Base-by-base conservation (phyloP, 495 filamentous ascomycete genomes). In the Pseudotulostoma volvatum region DNA sequence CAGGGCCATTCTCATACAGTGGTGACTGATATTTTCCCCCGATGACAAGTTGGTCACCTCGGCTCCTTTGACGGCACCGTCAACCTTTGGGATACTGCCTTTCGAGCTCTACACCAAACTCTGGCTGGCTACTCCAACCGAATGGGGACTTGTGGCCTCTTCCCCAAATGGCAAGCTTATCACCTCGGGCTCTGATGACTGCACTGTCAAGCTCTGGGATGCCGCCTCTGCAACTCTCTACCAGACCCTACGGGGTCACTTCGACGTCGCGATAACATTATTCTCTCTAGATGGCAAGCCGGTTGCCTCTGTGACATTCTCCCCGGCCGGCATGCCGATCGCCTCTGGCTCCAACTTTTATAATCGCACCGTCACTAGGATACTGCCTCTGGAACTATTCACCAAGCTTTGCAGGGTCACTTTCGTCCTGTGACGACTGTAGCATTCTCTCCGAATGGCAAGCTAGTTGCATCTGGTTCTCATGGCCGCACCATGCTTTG, bases 11-110 rank as follows among this genome's bases (percentile, higher is more conserved):
- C n/a, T 11, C 52, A 57, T 39, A 40, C 37, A 9, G 40, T 25
- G 18, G 0, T 45, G 43, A n/a, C 34, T 56, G 20, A 48, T 39
- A 9, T 55, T 55, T 40, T 54, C 44, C 28, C 31, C 42, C 2
- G 43, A 49, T 40, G 41, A 34, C 18, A 34, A 39, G 43, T 31
- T 44, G 7, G 40, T 3, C 42, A 43, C 33, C 31, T 47, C 5
- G 44, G 38, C 14, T 56, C 49, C 30, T 1, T 9, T n/a, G 49
- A 62, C 38, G 43, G 43, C 2, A 64, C 57, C 11, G 39, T 58
- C 2, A 47, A 53, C 44, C 44, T 63, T 38, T 69, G 63, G 61
- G 48, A 58, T 42, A 13, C 43, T 4, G 34, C 28, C 4, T 44
- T 38, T 23, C 45, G 47, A 33, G 31, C 21, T 4, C 18, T 40